Conservation (phyloP, 2,329 filamentous ascomycete species). For the Paecilomyces niveus region DNA sequence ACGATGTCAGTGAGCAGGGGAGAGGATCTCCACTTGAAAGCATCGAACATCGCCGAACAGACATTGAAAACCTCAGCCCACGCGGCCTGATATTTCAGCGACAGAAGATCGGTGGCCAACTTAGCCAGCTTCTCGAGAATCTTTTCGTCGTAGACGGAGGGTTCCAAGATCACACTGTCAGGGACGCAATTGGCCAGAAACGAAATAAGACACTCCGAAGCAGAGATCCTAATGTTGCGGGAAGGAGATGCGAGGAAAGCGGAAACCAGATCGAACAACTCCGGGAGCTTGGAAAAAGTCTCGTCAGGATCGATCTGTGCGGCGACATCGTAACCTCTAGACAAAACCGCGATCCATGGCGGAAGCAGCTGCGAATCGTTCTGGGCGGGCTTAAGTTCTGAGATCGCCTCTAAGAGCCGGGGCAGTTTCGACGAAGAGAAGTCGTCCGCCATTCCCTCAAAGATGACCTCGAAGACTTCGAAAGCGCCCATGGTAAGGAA, state of each 20-base stretch:
- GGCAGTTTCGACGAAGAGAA: constrained; percentile 84
- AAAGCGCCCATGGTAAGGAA: constrained; percentile 95
- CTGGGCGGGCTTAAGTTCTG: constrained; percentile 80
- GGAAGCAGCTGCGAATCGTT: constrained; percentile 93
- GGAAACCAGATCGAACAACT: constrained; percentile 72
- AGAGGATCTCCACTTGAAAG: constrained; percentile 74
- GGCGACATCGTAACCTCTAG: constrained; percentile 87
- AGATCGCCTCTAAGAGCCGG: constrained; percentile 81
- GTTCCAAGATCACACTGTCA: constrained; percentile 72
- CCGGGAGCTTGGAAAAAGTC: constrained; percentile 83
- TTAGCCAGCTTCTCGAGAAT: constrained; percentile 70
- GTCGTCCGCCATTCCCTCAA: constrained; percentile 82
- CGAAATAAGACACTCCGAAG: constrained; percentile 89
- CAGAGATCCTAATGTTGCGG: constrained; percentile 88
- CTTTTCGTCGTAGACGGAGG: constrained; percentile 90
- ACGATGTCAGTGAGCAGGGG: constrained; percentile 71
- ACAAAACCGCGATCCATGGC: constrained; percentile 93
- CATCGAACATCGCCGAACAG: constrained; percentile 72
- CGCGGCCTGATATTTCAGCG: constrained; percentile 84
- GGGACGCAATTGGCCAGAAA: constrained; percentile 89
- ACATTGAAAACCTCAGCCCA: constrained; percentile 95
- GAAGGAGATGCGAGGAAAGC: constrained; percentile 79
- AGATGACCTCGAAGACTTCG: constrained; percentile 96
- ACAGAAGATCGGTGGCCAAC: constrained; percentile 66
- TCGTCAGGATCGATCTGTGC: constrained; percentile 83